These are phyloP conservation scores for Psilocybe cyanescens DNA, from an alignment of 768 basidiomycete species.

Conservation along the genomic window DNA sequence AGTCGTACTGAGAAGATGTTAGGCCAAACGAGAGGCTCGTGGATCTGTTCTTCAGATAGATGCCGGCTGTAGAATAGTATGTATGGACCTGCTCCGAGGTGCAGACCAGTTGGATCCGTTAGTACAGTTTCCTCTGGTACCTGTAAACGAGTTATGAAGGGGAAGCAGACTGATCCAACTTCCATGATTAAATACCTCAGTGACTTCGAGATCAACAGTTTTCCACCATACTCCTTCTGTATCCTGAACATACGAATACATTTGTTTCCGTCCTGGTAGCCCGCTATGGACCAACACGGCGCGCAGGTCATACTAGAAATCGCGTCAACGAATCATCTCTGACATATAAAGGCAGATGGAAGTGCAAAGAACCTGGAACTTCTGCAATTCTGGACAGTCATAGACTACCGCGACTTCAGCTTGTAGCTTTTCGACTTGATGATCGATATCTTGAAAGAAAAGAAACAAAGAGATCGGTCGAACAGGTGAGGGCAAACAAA, in stretches of 20 bases:
- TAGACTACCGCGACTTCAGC: constrained; percentile 49
- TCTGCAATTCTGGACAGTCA: constrained; percentile 67
- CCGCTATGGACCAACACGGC: constrained; percentile 81
- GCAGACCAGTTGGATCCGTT: constrained; percentile 70
- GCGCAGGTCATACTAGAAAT: constrained; percentile 74
- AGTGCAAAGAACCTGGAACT: constrained; percentile 49
- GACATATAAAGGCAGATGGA: not conserved
- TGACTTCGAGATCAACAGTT: constrained; percentile 70
- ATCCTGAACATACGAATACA: constrained; percentile 78
- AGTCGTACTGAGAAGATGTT: constrained; percentile 35
- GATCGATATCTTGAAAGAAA: constrained; percentile 53
- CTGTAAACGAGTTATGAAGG: constrained; percentile 36
- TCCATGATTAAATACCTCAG: constrained; percentile 48
- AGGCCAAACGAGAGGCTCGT: constrained; percentile 41
- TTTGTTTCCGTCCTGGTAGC: constrained; percentile 73
- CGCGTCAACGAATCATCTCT: not conserved
- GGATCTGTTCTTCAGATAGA: constrained; percentile 37
- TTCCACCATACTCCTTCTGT: constrained; percentile 78
- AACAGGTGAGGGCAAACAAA: not conserved
- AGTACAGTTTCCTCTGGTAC: constrained; percentile 73
- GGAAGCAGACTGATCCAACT: not conserved
- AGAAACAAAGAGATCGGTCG: not conserved
- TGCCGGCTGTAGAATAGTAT: constrained; percentile 69
- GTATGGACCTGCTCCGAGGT: constrained; percentile 79
- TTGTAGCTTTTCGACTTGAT: constrained; percentile 47